Evolutionary conservation across 805 yeast genomes (phyloP).

Genomic region (Kuraishia piskuri): DNA sequence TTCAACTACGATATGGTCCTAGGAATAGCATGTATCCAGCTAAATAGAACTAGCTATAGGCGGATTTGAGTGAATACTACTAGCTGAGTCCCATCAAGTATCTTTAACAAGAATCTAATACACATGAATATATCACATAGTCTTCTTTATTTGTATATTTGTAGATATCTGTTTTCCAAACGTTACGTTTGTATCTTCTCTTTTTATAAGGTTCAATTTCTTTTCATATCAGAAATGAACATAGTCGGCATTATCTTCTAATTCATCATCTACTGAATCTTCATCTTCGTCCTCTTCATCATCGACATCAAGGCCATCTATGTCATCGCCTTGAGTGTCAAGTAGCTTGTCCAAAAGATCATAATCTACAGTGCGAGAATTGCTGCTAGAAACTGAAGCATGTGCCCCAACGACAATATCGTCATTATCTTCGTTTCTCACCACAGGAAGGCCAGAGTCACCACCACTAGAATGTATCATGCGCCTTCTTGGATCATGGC

Average conservation of each 20-base stretch:
- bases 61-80: no score
- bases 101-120: no score
- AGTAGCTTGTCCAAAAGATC: not conserved
- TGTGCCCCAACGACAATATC: constrained; percentile 8
- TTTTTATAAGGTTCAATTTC: not conserved
- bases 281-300: constrained; percentile 3
- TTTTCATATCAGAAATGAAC: not conserved
- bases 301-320: not conserved
- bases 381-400: constrained; percentile 1
- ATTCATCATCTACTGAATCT: constrained; percentile 5
- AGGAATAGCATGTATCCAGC: no score
- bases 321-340: not conserved
- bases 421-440: constrained; percentile 23
- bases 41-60: no score
- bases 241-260: constrained; percentile 1
- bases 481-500: constrained; percentile 28
- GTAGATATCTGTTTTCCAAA: not conserved
- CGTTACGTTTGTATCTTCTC: not conserved
- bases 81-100: no score
- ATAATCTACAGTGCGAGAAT: not conserved
- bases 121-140: not conserved
- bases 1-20: no score
- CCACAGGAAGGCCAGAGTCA: constrained; percentile 5
- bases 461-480: constrained; percentile 5
- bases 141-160: no score